Base-by-base conservation (phyloP, 768 basidiomycete species). In the Lactarius hengduanensis region DNA sequence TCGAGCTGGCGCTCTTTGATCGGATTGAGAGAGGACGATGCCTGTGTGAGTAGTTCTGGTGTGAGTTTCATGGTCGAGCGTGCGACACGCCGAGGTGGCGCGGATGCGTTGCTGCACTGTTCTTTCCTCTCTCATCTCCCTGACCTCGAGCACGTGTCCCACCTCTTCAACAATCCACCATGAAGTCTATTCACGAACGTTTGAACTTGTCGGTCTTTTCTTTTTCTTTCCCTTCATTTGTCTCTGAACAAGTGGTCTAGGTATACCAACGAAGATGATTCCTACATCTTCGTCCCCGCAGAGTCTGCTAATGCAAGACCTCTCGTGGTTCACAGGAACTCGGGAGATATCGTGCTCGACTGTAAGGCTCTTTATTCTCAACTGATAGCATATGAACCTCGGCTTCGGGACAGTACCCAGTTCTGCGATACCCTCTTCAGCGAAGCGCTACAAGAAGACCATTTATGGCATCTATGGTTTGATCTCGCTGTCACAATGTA, bases 1-100 rank as follows among this genome's bases (percentile, higher is more conserved):
- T 96, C 94, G 55, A 96, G 85, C 78, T 96, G 90, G 61, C 94
- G 87, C 76, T 96, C 93, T 78, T 91, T 94, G 47, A 92, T 75
- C 43, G 93, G 86, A 73, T 93, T 94, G 67, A 94, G 81, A 66
- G 85, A 82, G 41, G 93, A 92, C 59, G 84, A 78, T 55, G 87
- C 90, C 76, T 91, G 86, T n/a, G 86, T 88, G 71, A 96, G 83
- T 71, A 96, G 86, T 84, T 96, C 94, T 69, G 94, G 92, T 58
- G 94, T 94, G 81, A 96, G 90, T 84, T 95, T 96, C 86, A 94
- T 90, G 67, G 71, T 70, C 32, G 64, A 68, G 56, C 59, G 56
- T 63, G 62, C 26, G 38, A 61, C 47, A 58, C 54, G 60, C 50
- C 64, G 9, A 22, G 45, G 57, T 54, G 54, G 58, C 55, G 43